Conservation (phyloP, 345 rosid species). For the Bruguiera parviflora region DNA sequence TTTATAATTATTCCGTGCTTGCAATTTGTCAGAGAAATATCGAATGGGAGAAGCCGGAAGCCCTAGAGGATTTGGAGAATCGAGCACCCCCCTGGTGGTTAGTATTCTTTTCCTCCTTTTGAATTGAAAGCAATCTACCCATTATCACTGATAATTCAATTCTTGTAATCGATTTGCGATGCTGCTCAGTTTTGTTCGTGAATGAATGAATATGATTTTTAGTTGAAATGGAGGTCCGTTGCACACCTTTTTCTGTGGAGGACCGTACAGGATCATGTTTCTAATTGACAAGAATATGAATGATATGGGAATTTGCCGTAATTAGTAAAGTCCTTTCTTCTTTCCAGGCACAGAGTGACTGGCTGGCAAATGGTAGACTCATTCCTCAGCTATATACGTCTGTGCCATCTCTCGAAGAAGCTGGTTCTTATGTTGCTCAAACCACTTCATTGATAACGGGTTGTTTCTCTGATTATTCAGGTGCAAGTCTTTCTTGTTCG, state of each 20-base stretch:
- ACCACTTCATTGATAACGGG: slow-evolving; percentile 52
- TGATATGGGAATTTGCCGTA: too few relatives aligned
- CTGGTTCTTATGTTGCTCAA: slow-evolving; percentile 53
- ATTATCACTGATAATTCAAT: too few relatives aligned
- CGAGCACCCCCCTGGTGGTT: slow-evolving; percentile 18
- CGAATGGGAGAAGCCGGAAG: slow-evolving; percentile 45
- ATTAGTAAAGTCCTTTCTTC: not conserved
- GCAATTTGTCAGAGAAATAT: slow-evolving; percentile 3
- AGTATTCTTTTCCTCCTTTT: not conserved
- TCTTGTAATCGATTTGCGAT: not conserved
- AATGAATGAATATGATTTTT: not conserved
- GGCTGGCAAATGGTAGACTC: slow-evolving; percentile 20
- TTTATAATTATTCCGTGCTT: too few relatives aligned
- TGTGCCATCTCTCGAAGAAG: slow-evolving; percentile 50
- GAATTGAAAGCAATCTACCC: not conserved
- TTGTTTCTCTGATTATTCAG: slow-evolving; percentile 56
- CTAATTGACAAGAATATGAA: too few relatives aligned
- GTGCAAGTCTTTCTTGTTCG: slow-evolving; percentile 22
- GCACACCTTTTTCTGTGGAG: not conserved
- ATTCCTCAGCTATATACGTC: slow-evolving; percentile 44
- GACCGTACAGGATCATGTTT: too few relatives aligned
- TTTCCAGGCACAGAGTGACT: slow-evolving; percentile 25
- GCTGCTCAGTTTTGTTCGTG: not conserved
- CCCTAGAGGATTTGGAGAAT: slow-evolving; percentile 24
- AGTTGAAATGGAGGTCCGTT: not conserved